Conservation (phyloP, 768 basidiomycete genomes). For the Pleurotus eryngii region DNA sequence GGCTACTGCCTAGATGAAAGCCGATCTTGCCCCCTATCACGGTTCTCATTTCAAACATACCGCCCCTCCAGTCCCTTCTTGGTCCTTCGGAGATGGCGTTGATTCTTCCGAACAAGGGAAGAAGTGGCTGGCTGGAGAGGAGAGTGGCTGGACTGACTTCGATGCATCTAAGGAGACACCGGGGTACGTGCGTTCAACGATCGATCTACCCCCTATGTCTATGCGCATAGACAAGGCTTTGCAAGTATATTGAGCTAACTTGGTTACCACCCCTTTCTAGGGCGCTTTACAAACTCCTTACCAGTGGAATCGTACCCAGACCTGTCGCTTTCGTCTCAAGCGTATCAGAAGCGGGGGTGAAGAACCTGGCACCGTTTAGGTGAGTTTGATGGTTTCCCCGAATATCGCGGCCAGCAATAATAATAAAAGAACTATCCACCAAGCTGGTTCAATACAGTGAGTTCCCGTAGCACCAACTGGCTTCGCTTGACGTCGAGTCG, state of each 20-base stretch:
- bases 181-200: slow-evolving; percentile 19
- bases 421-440: slow-evolving; percentile 1
- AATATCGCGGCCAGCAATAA: too few species aligned
- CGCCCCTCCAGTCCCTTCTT: slow-evolving; percentile 34
- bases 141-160: slow-evolving; percentile 35
- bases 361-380: slow-evolving; percentile 64
- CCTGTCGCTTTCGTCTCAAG: slow-evolving; percentile 73
- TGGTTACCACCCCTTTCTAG: slow-evolving; percentile 14
- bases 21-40: not conserved
- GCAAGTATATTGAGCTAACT: too few species aligned
- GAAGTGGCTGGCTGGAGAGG: slow-evolving; percentile 42
- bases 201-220: not conserved
- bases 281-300: slow-evolving; percentile 43
- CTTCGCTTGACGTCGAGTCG: not conserved
- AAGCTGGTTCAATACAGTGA: slow-evolving; percentile 44
- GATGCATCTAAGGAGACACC: slow-evolving; percentile 32
- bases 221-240: not conserved
- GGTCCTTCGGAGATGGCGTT: slow-evolving; percentile 33
- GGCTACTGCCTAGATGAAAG: not conserved
- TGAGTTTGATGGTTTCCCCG: too few species aligned
- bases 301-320: slow-evolving; percentile 57
- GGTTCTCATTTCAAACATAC: slow-evolving; percentile 24
- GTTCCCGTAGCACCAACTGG: not conserved
- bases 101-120: slow-evolving; percentile 31
- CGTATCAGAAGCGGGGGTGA: slow-evolving; percentile 43